Conservation (phyloP, 768 basidiomycete genomes). For the Kwoniella bestiolae region DNA sequence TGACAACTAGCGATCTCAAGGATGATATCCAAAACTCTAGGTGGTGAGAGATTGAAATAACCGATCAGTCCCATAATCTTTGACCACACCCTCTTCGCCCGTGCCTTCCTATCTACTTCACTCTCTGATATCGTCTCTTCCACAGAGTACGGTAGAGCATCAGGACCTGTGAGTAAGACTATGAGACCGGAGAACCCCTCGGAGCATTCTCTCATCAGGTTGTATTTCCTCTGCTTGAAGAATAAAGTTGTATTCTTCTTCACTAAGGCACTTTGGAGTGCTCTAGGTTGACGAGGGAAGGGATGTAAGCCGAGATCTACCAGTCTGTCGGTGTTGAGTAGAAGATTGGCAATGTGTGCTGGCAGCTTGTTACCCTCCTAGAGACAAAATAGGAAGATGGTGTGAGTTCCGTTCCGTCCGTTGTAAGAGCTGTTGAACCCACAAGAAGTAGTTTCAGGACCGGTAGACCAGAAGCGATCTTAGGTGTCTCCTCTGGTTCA, state of each 20-base stretch:
- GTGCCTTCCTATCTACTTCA: slow-evolving; percentile 9
- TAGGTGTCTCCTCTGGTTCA: slow-evolving; percentile 5
- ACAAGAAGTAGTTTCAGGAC: slow-evolving; percentile 41
- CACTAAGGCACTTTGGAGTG: slow-evolving; percentile 39
- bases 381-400: no score
- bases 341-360: slow-evolving; percentile 38
- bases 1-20: slow-evolving; percentile 87
- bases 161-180: slow-evolving; percentile 72
- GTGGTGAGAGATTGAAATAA: slow-evolving; percentile 95
- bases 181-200: slow-evolving; percentile 95
- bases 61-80: slow-evolving; percentile 62
- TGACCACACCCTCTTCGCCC: slow-evolving; percentile 49
- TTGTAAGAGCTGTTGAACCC: slow-evolving; percentile 12
- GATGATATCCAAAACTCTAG: slow-evolving; percentile 88
- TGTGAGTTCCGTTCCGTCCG: no score
- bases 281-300: slow-evolving; percentile 31
- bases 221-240: slow-evolving; percentile 86
- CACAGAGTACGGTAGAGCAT: slow-evolving; percentile 42
- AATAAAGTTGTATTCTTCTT: slow-evolving; percentile 51
- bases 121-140: slow-evolving; percentile 19
- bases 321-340: slow-evolving; percentile 33
- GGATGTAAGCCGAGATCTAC: slow-evolving; percentile 37
- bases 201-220: slow-evolving; percentile 92
- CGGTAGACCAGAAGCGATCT: slow-evolving; percentile 17
- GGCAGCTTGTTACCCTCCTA: slow-evolving; percentile 33